phyloP scores from a whole-genome alignment of 139 green algal species.

The Volvox reticuliferus region DNA sequence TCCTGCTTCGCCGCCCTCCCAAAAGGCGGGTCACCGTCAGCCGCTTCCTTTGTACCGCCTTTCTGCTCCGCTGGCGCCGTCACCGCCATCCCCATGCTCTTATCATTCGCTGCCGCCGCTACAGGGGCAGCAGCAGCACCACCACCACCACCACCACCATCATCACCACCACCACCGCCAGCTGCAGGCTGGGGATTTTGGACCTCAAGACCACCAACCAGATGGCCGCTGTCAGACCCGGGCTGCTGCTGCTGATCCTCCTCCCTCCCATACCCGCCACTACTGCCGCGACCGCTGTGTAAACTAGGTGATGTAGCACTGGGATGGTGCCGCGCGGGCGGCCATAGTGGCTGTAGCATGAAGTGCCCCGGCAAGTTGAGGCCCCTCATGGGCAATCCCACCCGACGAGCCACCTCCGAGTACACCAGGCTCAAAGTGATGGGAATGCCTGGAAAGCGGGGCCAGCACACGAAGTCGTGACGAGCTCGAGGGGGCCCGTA shows the following conservation, averaged over 20 bases:
- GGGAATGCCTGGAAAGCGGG: constrained; percentile 62
- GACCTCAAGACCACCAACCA: no score
- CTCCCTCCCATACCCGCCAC: neutral
- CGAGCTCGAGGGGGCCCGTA: neutral
- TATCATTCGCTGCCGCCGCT: neutral
- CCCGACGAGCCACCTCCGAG: constrained; percentile 62
- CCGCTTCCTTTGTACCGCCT: neutral
- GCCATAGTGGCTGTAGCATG: constrained; percentile 59
- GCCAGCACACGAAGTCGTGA: neutral
- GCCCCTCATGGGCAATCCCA: constrained; percentile 60
- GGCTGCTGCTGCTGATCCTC: neutral
- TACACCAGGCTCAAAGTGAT: constrained; percentile 77
- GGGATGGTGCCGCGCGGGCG: no score
- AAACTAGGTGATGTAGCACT: no score
- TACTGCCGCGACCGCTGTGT: neutral
- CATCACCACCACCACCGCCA: neutral
- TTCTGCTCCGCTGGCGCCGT: neutral
- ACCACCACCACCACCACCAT: no score
- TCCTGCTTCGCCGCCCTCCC: no score
- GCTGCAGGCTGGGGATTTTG: neutral
- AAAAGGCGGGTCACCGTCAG: no score
- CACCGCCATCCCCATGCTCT: neutral
- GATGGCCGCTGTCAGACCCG: neutral
- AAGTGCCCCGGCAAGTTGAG: constrained; percentile 73
- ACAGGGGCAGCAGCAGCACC: neutral